phyloP scores from a whole-genome alignment of 257 asterid genomes.

The Echites panduratus region DNA sequence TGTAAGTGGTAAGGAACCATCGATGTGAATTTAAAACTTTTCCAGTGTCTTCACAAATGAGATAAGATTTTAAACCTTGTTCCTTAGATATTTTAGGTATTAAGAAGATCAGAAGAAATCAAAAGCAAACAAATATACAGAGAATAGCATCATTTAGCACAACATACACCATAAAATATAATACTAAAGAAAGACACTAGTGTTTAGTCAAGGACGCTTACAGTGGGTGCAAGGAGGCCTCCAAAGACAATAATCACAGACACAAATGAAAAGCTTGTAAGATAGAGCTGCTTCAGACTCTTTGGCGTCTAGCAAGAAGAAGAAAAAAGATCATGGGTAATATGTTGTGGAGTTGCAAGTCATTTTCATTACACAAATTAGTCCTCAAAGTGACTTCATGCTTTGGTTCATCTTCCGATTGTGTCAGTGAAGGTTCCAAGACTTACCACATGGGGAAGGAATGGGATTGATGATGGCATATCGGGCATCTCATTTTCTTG shows the following conservation, averaged over 20 bases:
- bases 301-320: constrained; percentile 55
- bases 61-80: background rate
- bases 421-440: background rate
- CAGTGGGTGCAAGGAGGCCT: constrained; percentile 82
- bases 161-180: background rate
- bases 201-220: constrained; percentile 39
- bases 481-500: constrained; percentile 85
- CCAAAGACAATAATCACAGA: constrained; percentile 84
- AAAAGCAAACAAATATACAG: background rate
- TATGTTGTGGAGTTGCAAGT: background rate
- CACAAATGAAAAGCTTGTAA: constrained; percentile 73
- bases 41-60: background rate
- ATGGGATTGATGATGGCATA: constrained; percentile 83
- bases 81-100: background rate
- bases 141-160: constrained; percentile 3
- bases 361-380: background rate
- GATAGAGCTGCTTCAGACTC: constrained; percentile 77
- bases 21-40: background rate
- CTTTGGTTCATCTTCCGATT: background rate
- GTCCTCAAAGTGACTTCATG: background rate
- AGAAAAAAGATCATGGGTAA: background rate
- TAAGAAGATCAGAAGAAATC: constrained; percentile 3
- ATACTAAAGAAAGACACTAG: background rate
- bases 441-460: constrained; percentile 81
- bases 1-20: background rate